Evolutionary conservation across 805 yeast species (phyloP).

Genomic region (Schwanniomyces pseudopolymorphus): DNA sequence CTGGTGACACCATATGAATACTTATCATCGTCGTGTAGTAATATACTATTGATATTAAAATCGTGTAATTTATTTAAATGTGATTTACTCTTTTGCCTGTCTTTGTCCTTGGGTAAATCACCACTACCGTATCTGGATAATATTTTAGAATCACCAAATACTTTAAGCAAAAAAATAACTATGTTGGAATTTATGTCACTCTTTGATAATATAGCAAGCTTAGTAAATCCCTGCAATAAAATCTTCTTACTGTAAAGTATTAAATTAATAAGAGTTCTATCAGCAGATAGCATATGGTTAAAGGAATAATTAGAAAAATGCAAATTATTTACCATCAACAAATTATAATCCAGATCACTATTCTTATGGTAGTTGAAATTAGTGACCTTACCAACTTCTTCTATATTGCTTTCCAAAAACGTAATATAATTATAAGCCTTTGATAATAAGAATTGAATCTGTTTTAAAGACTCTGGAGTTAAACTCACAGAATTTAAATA

Average conservation of each 20-base stretch:
- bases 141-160: slow-evolving; percentile 36
- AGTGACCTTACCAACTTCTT: slow-evolving; percentile 31
- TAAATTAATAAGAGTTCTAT: slow-evolving; percentile 28
- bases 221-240: slow-evolving; percentile 34
- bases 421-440: slow-evolving; percentile 42
- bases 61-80: slow-evolving; percentile 18
- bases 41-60: slow-evolving; percentile 16
- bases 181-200: slow-evolving; percentile 42
- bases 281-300: slow-evolving; percentile 19
- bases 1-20: slow-evolving; percentile 56
- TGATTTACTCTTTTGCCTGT: slow-evolving; percentile 19
- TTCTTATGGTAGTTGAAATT: slow-evolving; percentile 25
- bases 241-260: slow-evolving; percentile 37
- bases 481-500: slow-evolving; percentile 36
- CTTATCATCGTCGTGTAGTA: slow-evolving; percentile 50
- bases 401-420: slow-evolving; percentile 38
- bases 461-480: slow-evolving; percentile 41
- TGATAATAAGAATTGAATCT: slow-evolving; percentile 38
- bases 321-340: slow-evolving; percentile 27
- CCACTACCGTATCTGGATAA: slow-evolving; percentile 19
- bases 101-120: slow-evolving; percentile 11
- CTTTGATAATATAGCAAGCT: slow-evolving; percentile 30
- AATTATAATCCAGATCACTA: slow-evolving; percentile 30
- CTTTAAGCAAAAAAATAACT: slow-evolving; percentile 37
- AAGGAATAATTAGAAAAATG: slow-evolving; percentile 24